Base-by-base conservation (phyloP, 306 rosid genomes). In the Cercis canadensis region DNA sequence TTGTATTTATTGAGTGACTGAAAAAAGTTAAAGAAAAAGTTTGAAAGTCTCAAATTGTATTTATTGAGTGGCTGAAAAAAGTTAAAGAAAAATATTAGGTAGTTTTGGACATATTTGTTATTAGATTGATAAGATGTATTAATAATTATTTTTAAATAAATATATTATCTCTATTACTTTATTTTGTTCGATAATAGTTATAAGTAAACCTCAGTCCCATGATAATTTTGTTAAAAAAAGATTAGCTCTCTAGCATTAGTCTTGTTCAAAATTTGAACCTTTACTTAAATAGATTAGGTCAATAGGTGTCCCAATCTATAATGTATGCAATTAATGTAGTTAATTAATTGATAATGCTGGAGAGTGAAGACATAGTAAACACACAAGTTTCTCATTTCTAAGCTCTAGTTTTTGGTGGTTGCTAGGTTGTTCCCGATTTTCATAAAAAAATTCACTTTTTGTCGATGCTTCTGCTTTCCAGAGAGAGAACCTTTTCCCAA, bases 381-480 rank as follows among this genome's bases (percentile, higher is more conserved):
- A 69, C 32, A 52, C 37, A n/a, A 69, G 19, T 12, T 53, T 52
- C 62, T 50, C 37, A 6, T 67, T 75, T 44, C 69, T 36, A 58
- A 63, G 58, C 31, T 17, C 8, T 32, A 61, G n/a, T 33, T 41
- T 66, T 74, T 75, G 56, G 63, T 54, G 71, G 57, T 32, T 62
- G 50, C 17, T 14, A 19, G 57, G 54, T 18, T n/a, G 62, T 33
- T 54, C 66, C 63, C 0, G 7, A 13, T 51, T 82, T 78, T 63
- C 44, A 5, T 69, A 51, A 62, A 33, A 60, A 21, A 36, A 67
- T 11, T 13, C 45, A 18, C 83, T 81, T 71, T 54, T 80, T 78
- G 85, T 82, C 82, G 17, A 72, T 72, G 75, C 57, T 57, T 79
- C 65, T 69, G 77, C 60, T 75, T 77, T 80, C 74, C 67, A 72